A percentile compares a stretch with the other conserved stretches of the same genome.
Conservation (phyloP, 495 filamentous ascomycete species). For the Aspergillus homomorphus region DNA sequence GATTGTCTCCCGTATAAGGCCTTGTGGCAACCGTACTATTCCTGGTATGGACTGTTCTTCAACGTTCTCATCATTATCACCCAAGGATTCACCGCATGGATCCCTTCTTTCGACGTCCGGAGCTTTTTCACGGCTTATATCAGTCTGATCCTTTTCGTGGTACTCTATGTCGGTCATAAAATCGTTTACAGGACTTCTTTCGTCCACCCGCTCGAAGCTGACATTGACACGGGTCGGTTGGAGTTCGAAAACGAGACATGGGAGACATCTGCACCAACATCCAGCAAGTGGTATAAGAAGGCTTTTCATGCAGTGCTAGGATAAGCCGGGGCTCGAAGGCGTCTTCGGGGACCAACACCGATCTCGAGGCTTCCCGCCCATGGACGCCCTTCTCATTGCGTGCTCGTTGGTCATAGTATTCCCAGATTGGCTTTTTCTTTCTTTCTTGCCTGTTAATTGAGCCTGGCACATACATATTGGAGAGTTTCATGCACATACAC, state of each 20-base stretch:
- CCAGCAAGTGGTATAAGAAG: slow-evolving; percentile 35
- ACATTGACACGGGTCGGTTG: slow-evolving; percentile 47
- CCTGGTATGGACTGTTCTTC: slow-evolving; percentile 62
- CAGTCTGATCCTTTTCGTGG: slow-evolving; percentile 58
- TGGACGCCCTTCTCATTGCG: neutral
- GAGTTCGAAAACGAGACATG: slow-evolving; percentile 42
- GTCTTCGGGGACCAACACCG: neutral
- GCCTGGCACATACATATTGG: neutral
- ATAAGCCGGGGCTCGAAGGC: slow-evolving; percentile 5
- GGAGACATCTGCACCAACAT: slow-evolving; percentile 41
- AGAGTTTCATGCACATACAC: neutral
- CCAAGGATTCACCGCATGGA: slow-evolving; percentile 68
- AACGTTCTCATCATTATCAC: slow-evolving; percentile 63
- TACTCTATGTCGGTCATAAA: slow-evolving; percentile 60
- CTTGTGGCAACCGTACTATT: slow-evolving; percentile 55
- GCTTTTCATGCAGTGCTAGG: slow-evolving; percentile 23
- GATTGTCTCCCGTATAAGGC: slow-evolving; percentile 58
- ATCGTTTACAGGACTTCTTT: slow-evolving; percentile 41
- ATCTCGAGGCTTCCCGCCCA: neutral
- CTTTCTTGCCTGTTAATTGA: neutral
- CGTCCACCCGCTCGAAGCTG: slow-evolving; percentile 43
- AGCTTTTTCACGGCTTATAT: slow-evolving; percentile 62
- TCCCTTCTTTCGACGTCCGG: slow-evolving; percentile 53
- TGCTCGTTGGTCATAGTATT: neutral
- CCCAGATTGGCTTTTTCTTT: neutral